phyloP scores from a whole-genome alignment of 1,284 basidiomycete species.

The Schizopora paradoxa region DNA sequence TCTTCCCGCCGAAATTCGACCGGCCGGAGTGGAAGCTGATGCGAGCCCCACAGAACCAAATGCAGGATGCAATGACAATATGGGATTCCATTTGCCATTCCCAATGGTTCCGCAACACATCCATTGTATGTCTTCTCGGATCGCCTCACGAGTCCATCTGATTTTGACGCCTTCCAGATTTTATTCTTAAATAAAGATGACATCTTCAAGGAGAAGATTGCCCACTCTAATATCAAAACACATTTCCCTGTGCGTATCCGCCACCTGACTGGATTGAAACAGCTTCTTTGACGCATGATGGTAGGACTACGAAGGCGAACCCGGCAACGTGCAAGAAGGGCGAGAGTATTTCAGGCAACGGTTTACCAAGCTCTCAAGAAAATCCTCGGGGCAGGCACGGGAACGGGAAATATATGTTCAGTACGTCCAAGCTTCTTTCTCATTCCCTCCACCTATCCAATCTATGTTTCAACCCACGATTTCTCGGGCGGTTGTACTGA shows the following conservation, averaged over 20 bases:
- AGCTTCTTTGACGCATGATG: background rate
- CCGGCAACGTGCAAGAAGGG: slow-evolving; percentile 66
- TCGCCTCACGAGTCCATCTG: background rate
- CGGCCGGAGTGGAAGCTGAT: too few species aligned
- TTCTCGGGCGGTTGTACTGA: slow-evolving; percentile 7
- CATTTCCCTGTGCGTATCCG: slow-evolving; percentile 70
- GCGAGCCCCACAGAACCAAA: slow-evolving; percentile 68
- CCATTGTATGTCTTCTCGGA: slow-evolving; percentile 57
- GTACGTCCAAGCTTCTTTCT: slow-evolving; percentile 45
- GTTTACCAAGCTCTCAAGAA: slow-evolving; percentile 79
- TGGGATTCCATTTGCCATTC: slow-evolving; percentile 94
- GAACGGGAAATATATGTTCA: slow-evolving; percentile 90
- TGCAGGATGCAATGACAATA: slow-evolving; percentile 94
- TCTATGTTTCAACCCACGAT: background rate
- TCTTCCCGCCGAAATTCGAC: background rate
- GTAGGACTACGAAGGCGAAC: slow-evolving; percentile 73
- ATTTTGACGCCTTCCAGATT: slow-evolving; percentile 46
- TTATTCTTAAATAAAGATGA: slow-evolving; percentile 91
- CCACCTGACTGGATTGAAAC: slow-evolving; percentile 1
- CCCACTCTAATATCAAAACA: slow-evolving; percentile 74
- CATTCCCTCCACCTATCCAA: slow-evolving; percentile 5
- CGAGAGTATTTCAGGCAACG: slow-evolving; percentile 88
- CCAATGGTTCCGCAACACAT: slow-evolving; percentile 89
- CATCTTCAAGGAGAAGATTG: slow-evolving; percentile 80
- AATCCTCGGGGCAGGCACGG: slow-evolving; percentile 66